Conservation (phyloP, 768 basidiomycete genomes). For the Auricularia sp. region DNA sequence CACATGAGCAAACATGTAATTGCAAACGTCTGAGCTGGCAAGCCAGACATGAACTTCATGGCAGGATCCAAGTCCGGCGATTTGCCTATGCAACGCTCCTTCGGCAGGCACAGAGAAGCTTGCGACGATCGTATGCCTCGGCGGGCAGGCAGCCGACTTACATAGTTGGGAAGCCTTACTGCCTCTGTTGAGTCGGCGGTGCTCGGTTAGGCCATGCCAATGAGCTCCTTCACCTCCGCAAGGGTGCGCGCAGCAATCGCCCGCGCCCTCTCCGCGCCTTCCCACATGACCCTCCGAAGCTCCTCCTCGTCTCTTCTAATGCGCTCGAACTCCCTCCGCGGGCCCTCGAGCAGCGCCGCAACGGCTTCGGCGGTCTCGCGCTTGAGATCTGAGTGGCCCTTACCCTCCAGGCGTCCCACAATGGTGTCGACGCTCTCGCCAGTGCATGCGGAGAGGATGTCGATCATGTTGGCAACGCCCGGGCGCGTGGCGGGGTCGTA, state of each 20-base stretch:
- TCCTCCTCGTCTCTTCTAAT: conserved; percentile 50
- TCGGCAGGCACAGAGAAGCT: too few species aligned
- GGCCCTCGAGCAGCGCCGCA: conserved; percentile 50
- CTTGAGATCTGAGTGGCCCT: conserved; percentile 63
- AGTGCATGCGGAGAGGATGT: conserved; percentile 69
- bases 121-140: too few species aligned
- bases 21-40: too few species aligned
- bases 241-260: conserved; percentile 54
- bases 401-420: conserved; percentile 40
- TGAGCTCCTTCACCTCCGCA: conserved; percentile 49
- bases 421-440: conserved; percentile 34
- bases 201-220: conserved; percentile 39
- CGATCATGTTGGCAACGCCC: conserved; percentile 72
- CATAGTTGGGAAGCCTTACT: too few species aligned
- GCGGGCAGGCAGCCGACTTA: too few species aligned
- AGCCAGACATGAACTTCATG: too few species aligned
- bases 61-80: too few species aligned
- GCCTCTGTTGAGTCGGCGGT: too few species aligned
- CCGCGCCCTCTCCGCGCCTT: conserved; percentile 55
- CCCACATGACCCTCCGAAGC: conserved; percentile 47
- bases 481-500: conserved; percentile 76
- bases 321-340: conserved; percentile 59
- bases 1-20: too few species aligned
- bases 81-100: too few species aligned
- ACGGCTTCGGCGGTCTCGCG: conserved; percentile 63